Evolutionary conservation across 257 asterid species (phyloP).

Genomic region (Phtheirospermum japonicum): DNA sequence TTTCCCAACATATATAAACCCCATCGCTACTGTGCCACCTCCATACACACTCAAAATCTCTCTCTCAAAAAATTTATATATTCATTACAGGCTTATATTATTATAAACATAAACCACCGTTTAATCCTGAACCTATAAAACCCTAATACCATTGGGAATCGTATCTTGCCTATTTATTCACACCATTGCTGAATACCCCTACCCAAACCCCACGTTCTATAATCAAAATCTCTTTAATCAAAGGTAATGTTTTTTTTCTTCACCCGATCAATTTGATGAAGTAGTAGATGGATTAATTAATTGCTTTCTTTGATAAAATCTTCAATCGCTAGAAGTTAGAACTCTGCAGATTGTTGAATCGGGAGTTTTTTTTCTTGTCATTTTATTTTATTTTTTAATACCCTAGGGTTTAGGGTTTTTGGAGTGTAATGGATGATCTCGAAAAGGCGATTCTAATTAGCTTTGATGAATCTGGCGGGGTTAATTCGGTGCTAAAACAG

Average conservation of each 20-base stretch:
- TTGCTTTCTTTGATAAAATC: neutral
- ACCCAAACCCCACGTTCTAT: conserved; percentile 34
- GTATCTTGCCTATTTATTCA: conserved; percentile 8
- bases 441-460: conserved; percentile 86
- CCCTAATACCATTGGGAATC: conserved; percentile 33
- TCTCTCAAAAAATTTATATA: neutral
- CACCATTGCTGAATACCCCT: conserved; percentile 24
- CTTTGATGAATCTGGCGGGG: conserved; percentile 81
- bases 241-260: conserved; percentile 37
- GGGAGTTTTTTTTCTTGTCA: conserved; percentile 1
- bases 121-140: conserved; percentile 24
- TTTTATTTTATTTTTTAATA: neutral
- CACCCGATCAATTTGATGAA: conserved; percentile 24
- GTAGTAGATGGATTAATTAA: conserved; percentile 4
- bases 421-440: conserved; percentile 73
- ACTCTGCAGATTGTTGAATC: conserved; percentile 21
- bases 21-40: conserved; percentile 10
- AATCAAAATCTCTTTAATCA: conserved; percentile 22
- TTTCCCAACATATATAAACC: conserved; percentile 23
- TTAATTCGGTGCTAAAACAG: conserved; percentile 56
- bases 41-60: neutral
- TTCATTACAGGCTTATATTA: neutral
- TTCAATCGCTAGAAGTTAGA: neutral
- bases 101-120: neutral
- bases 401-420: conserved; percentile 48